Conservation (phyloP, 768 basidiomycete species). For the Auricularia auricula-judae region DNA sequence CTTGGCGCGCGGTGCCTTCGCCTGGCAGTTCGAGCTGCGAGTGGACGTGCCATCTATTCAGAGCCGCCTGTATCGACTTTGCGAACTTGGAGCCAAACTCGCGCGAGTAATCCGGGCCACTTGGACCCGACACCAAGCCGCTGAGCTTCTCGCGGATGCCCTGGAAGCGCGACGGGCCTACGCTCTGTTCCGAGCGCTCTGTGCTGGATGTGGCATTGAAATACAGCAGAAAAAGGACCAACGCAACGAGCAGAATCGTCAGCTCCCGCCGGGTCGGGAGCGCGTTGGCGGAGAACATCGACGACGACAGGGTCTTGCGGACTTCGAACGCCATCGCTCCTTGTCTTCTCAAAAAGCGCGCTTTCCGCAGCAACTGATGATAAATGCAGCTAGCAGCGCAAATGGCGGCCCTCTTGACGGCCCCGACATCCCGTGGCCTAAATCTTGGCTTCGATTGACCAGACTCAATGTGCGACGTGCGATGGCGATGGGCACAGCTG, state of each 20-base stretch:
- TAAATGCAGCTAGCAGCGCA: no score
- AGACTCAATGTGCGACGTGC: no score
- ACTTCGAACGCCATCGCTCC: background rate
- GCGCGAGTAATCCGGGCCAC: conserved; percentile 22
- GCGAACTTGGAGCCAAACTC: conserved; percentile 12
- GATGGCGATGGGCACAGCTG: no score
- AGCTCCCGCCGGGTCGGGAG: conserved; percentile 62
- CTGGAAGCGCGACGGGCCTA: conserved; percentile 42
- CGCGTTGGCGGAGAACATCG: background rate
- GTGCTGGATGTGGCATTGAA: conserved; percentile 59
- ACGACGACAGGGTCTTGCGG: background rate
- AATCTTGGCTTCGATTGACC: no score
- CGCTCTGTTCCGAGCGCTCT: conserved; percentile 24
- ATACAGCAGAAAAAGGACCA: conserved; percentile 56
- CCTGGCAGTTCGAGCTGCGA: conserved; percentile 10
- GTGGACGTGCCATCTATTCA: conserved; percentile 13
- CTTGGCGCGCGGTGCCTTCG: conserved; percentile 34
- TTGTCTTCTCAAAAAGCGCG: no score
- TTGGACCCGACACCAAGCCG: conserved; percentile 31
- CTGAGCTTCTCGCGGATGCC: conserved; percentile 17
- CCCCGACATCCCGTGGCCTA: no score
- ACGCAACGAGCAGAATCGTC: conserved; percentile 52
- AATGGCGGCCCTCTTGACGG: no score
- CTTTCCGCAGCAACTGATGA: no score
- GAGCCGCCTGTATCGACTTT: conserved; percentile 20